Percentiles rank a stretch among this genome's conserved stretches.
phyloP scores from a whole-genome alignment of 805 yeast genomes.

The Yarrowia divulgata region DNA sequence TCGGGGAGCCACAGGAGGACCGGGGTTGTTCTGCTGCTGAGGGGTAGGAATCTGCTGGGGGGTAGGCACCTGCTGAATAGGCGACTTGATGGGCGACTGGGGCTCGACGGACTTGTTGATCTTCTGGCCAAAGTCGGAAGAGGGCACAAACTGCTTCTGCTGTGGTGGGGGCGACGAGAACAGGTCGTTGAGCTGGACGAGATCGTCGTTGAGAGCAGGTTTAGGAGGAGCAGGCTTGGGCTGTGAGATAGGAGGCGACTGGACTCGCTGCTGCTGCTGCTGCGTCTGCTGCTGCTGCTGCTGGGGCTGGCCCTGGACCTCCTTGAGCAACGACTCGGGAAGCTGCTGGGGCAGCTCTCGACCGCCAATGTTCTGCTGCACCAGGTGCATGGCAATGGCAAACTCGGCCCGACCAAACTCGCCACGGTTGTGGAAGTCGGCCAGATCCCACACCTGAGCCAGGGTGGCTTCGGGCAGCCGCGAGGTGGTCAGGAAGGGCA shows the following conservation, averaged over 20 bases:
- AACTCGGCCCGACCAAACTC: constrained; percentile 81
- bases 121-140: constrained; percentile 82
- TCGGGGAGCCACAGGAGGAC: constrained; percentile 44
- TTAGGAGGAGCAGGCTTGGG: constrained; percentile 40
- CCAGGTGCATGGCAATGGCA: constrained; percentile 91
- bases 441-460: constrained; percentile 92
- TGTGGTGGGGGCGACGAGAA: constrained; percentile 55
- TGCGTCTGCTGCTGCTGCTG: constrained; percentile 36
- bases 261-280: constrained; percentile 3
- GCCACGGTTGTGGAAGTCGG: constrained; percentile 89
- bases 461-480: constrained; percentile 82
- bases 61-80: constrained; percentile 40
- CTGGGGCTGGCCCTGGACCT: constrained; percentile 40
- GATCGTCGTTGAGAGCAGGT: constrained; percentile 45
- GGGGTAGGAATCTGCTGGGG: constrained; percentile 44
- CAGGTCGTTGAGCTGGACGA: constrained; percentile 60
- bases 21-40: constrained; percentile 42
- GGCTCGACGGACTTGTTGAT: constrained; percentile 35
- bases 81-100: constrained; percentile 41
- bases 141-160: constrained; percentile 67
- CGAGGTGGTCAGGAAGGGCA: constrained; percentile 86
- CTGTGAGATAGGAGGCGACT: constrained; percentile 34
- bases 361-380: constrained; percentile 84
- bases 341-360: constrained; percentile 76
- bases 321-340: constrained; percentile 64